Base-by-base conservation (phyloP, 1,284 basidiomycete genomes). In the Naganishia sp. region DNA sequence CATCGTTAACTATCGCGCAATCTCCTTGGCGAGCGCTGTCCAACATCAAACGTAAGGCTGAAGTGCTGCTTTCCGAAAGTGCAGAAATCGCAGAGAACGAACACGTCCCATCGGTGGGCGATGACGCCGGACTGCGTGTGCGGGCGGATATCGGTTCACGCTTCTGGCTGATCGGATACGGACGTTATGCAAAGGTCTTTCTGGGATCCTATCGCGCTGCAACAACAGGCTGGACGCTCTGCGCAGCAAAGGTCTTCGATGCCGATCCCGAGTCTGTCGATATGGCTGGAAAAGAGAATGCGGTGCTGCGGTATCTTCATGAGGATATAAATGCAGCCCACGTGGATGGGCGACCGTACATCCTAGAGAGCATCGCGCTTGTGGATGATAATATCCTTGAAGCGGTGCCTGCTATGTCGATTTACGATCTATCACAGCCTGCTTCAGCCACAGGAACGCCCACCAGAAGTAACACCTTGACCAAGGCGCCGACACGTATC, bases 161-260 rank as follows among this genome's bases (percentile, higher is more conserved):
- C 13, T 48, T 25, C 15, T 61, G 59, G 59, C 49, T 61, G 9
- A n/a, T 66, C 18, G 65, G 65, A 21, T 55, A 59, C 23, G 65
- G 65, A 21, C 57, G 65, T 11, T 66, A 66, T 33, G 56, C 65
- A 9, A 61, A 56, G 39, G 65, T 66, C 3, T 49, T 46, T 39
- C 52, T 55, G 13, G 64, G 49, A 11, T 45, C 55, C 18, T 66
- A 39, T 43, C 59, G 33, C 36, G 7, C 56, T 6, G 13, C 31
- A 44, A 21, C 45, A n/a, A 65, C 64, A 25, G 64, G 64, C 9
- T 65, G 64, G 64, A 56, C 28, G 23, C 25, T 66, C 15, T 66
- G 65, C 16, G 65, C 65, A 10, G 57, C 42, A 28, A 66, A 66
- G 36, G 52, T 66, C 2, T 63, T 55, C 42, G 56, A 54, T 28